These are phyloP conservation scores for Omphalea diandra DNA, from an alignment of 441 rosid species.

Conservation along the genomic window DNA sequence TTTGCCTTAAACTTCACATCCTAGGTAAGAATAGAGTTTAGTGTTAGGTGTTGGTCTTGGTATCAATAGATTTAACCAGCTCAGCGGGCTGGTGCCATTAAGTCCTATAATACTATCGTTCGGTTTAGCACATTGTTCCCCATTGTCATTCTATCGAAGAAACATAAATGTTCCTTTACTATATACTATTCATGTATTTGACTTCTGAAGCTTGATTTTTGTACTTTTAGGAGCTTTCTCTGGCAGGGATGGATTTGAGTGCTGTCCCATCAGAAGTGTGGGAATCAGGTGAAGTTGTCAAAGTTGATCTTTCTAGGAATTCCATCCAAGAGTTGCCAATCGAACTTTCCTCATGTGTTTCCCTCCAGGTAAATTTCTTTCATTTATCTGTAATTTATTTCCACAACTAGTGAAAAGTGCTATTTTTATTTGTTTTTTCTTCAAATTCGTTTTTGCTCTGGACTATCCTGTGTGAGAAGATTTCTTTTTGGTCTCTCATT, in stretches of 20 bases:
- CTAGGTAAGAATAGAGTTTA: neutral
- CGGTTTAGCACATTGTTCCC: neutral
- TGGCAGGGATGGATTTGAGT: conserved; percentile 66
- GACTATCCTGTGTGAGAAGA: neutral
- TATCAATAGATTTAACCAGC: neutral
- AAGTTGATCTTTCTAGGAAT: conserved; percentile 81
- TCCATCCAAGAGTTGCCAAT: conserved; percentile 72
- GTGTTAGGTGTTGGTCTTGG: neutral
- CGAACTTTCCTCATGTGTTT: conserved; percentile 68
- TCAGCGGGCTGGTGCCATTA: neutral
- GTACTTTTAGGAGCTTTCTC: conserved; percentile 67
- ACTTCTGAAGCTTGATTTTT: conserved; percentile 1
- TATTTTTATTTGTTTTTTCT: neutral
- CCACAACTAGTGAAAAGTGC: neutral
- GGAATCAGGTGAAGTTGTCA: conserved; percentile 69
- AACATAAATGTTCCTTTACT: neutral
- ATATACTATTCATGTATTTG: neutral
- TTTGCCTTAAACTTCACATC: neutral
- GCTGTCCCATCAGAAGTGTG: conserved; percentile 82
- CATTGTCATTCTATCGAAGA: neutral
- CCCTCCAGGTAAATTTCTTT: conserved; percentile 58
- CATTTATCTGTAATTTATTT: neutral
- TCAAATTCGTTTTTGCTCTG: neutral
- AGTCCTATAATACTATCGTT: neutral
- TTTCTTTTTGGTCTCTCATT: neutral